These are phyloP conservation scores for Monilinia aucupariae DNA, from an alignment of 2,329 filamentous ascomycete species.

Conservation along the genomic window DNA sequence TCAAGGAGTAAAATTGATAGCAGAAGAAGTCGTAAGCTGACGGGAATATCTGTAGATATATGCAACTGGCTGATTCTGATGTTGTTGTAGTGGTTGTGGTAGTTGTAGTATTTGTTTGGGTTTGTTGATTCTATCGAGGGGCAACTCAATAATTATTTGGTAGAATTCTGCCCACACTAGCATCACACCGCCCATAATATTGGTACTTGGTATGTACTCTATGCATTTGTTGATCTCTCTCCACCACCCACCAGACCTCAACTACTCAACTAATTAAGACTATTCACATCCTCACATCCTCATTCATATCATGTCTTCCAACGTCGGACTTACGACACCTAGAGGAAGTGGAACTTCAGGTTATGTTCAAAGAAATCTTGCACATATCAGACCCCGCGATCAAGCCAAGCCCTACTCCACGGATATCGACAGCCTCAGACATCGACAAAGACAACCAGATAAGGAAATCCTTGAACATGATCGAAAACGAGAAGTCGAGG, in stretches of 20 bases:
- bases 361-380: slow-evolving; percentile 94
- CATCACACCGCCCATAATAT: slow-evolving; percentile 19
- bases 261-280: too few relatives aligned
- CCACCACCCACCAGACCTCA: too few relatives aligned
- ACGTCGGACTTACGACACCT: slow-evolving; percentile 91
- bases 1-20: background rate
- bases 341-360: slow-evolving; percentile 94
- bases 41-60: too few relatives aligned
- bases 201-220: too few relatives aligned
- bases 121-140: slow-evolving; percentile 11
- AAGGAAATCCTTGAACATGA: slow-evolving; percentile 92
- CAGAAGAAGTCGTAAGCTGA: background rate
- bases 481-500: slow-evolving; percentile 81
- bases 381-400: slow-evolving; percentile 80
- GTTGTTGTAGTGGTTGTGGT: too few relatives aligned
- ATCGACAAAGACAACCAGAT: slow-evolving; percentile 79
- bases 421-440: slow-evolving; percentile 62
- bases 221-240: too few relatives aligned
- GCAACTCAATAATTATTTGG: slow-evolving; percentile 11
- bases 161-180: slow-evolving; percentile 24
- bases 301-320: slow-evolving; percentile 94
- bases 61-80: background rate
- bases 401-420: slow-evolving; percentile 57
- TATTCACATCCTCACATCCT: too few relatives aligned
- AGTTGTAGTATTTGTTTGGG: background rate